These are phyloP conservation scores for Leptosphaerulina australis DNA, from an alignment of 2,329 filamentous ascomycete species.

Conservation along the genomic window DNA sequence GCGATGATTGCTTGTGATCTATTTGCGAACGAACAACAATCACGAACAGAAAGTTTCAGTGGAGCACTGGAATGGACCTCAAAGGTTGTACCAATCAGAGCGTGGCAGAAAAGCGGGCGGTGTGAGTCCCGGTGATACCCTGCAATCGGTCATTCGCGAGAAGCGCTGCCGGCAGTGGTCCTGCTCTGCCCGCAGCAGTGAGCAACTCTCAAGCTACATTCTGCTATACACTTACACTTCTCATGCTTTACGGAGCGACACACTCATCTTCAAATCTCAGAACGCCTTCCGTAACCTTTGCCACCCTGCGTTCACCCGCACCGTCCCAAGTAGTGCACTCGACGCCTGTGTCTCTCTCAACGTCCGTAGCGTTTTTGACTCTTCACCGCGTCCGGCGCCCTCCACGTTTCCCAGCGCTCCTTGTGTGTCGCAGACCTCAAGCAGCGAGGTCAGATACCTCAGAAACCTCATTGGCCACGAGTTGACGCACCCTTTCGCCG, in stretches of 20 bases:
- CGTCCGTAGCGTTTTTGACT: constrained; percentile 32
- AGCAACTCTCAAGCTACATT: constrained; percentile 15
- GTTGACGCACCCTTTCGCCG: constrained; percentile 35
- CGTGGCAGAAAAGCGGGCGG: constrained; percentile 11
- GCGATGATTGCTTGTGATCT: constrained; percentile 9
- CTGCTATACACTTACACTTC: constrained; percentile 11
- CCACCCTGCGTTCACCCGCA: constrained; percentile 17
- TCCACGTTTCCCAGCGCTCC: constrained; percentile 18
- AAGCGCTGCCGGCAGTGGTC: constrained; percentile 7
- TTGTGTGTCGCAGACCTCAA: constrained; percentile 26
- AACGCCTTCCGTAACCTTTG: constrained; percentile 9
- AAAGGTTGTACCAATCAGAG: constrained; percentile 1
- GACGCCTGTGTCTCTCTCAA: constrained; percentile 31
- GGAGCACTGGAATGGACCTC: constrained; percentile 16
- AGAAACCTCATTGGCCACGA: constrained; percentile 31
- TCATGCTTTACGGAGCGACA: constrained; percentile 26
- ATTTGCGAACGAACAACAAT: constrained; percentile 10
- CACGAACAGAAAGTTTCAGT: constrained; percentile 41
- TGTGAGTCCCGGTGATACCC: not conserved
- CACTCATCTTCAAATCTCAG: constrained; percentile 15
- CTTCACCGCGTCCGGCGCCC: constrained; percentile 31
- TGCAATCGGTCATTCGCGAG: constrained; percentile 8
- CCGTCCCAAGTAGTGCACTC: constrained; percentile 24
- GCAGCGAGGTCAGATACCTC: constrained; percentile 10
- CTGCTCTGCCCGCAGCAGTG: constrained; percentile 9